These are phyloP conservation scores for Reticulascus tulasneorum DNA, from an alignment of 2,329 filamentous ascomycete genomes.

Conservation along the genomic window DNA sequence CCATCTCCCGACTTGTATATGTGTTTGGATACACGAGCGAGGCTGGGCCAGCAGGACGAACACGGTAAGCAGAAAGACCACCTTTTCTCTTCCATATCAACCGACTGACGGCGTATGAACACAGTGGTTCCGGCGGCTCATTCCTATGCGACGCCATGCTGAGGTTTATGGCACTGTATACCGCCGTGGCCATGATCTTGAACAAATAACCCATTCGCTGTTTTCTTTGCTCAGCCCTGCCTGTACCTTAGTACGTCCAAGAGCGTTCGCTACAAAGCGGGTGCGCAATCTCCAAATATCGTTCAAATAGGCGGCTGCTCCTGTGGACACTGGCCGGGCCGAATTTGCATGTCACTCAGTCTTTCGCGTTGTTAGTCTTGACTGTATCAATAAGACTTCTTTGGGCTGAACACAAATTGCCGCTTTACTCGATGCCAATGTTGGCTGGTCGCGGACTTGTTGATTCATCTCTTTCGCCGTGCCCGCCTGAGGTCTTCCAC, in stretches of 20 bases:
- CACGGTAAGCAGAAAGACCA: conserved; percentile 22
- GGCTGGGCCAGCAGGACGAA: conserved; percentile 41
- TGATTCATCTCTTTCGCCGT: conserved; percentile 21
- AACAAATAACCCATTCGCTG: conserved; percentile 19
- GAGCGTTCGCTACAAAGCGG: too few relatives aligned
- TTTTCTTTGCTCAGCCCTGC: neutral
- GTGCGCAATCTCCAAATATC: too few relatives aligned
- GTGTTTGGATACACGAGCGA: conserved; percentile 48
- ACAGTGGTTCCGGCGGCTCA: conserved; percentile 31
- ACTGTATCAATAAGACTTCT: neutral
- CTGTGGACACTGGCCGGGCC: too few relatives aligned
- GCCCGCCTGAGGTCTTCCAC: conserved; percentile 26
- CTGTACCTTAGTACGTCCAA: too few relatives aligned
- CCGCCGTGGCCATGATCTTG: conserved; percentile 33
- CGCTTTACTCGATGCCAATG: too few relatives aligned
- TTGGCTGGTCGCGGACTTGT: too few relatives aligned
- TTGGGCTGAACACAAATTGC: too few relatives aligned
- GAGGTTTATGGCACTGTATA: conserved; percentile 40
- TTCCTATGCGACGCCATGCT: conserved; percentile 32
- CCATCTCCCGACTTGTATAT: conserved; percentile 49
- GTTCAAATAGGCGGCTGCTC: too few relatives aligned
- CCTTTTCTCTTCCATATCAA: neutral
- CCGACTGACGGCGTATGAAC: conserved; percentile 12
- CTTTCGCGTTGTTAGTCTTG: too few relatives aligned
- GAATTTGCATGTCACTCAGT: too few relatives aligned